Percentiles rank a stretch among this genome's conserved stretches.
Evolutionary conservation across 805 yeast genomes (phyloP).

Genomic region (Kockiozyma suomiensis): DNA sequence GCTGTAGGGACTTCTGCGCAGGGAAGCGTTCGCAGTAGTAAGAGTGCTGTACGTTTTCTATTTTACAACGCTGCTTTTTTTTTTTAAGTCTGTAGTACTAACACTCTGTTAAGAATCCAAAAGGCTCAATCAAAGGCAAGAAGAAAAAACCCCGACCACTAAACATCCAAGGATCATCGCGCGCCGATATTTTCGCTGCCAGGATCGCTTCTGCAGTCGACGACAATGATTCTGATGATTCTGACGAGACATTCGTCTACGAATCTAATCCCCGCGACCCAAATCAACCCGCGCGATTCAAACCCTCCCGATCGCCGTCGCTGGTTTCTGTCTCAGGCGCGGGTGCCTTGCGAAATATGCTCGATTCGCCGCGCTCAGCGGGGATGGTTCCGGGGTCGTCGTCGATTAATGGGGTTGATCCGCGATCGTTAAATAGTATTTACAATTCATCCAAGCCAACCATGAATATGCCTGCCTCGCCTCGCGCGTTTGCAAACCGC

Average conservation of each 20-base stretch:
- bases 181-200: constrained; percentile 94
- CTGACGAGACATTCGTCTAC: constrained; percentile 96
- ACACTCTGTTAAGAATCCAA: background rate
- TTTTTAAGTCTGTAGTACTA: background rate
- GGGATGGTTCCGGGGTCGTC: background rate
- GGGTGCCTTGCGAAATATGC: background rate
- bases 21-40: constrained; percentile 27
- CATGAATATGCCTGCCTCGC: constrained; percentile 1
- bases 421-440: constrained; percentile 44
- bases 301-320: constrained; percentile 23
- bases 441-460: constrained; percentile 11
- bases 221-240: constrained; percentile 82
- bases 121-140: constrained; percentile 21
- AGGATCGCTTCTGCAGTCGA: constrained; percentile 91
- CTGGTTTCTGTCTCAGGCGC: background rate
- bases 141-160: constrained; percentile 24
- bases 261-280: constrained; percentile 51
- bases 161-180: constrained; percentile 46
- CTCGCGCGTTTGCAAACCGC: constrained; percentile 52
- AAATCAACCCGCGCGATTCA: constrained; percentile 11
- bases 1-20: constrained; percentile 38
- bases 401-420: constrained; percentile 11
- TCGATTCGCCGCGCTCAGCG: background rate
- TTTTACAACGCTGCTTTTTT: background rate
- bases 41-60: constrained; percentile 18